Percentiles rank a stretch among this genome's conserved stretches.
These are phyloP conservation scores for Candida orba DNA, from an alignment of 805 yeast genomes.

Conservation along the genomic window DNA sequence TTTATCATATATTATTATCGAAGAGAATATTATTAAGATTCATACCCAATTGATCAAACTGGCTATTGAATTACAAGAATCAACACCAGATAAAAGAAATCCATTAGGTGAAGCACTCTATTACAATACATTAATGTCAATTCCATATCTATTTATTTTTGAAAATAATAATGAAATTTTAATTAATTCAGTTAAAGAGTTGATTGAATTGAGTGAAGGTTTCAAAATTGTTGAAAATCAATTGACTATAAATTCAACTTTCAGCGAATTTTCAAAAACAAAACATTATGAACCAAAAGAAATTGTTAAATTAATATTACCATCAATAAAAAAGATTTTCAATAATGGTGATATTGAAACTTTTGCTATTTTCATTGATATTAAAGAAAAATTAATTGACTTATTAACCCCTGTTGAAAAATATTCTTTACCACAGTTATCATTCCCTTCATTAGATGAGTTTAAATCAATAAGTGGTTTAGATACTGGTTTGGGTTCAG, in stretches of 20 bases:
- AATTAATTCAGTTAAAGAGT: slow-evolving; percentile 29
- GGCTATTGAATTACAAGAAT: slow-evolving; percentile 49
- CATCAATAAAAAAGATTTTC: slow-evolving; percentile 30
- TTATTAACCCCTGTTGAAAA: slow-evolving; percentile 15
- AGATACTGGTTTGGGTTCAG: slow-evolving; percentile 36
- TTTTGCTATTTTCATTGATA: slow-evolving; percentile 30
- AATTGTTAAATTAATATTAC: slow-evolving; percentile 42
- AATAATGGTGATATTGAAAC: slow-evolving; percentile 20
- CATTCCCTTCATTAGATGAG: slow-evolving; percentile 31
- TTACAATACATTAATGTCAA: slow-evolving; percentile 50
- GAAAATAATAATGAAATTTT: slow-evolving; percentile 26
- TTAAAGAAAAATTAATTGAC: slow-evolving; percentile 15
- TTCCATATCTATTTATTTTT: slow-evolving; percentile 57
- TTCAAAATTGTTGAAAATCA: slow-evolving; percentile 26
- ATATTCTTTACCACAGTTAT: slow-evolving; percentile 19
- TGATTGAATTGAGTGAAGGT: slow-evolving; percentile 38
- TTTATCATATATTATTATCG: slow-evolving; percentile 53
- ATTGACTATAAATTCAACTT: slow-evolving; percentile 22
- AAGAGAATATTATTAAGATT: slow-evolving; percentile 40
- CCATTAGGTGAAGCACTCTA: slow-evolving; percentile 64
- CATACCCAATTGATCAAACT: slow-evolving; percentile 46
- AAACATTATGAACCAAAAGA: slow-evolving; percentile 45
- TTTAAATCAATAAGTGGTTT: slow-evolving; percentile 26
- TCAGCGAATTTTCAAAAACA: slow-evolving; percentile 16
- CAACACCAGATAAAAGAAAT: slow-evolving; percentile 31